phyloP scores from a whole-genome alignment of 805 yeast species.

The Komagataella pseudopastoris region DNA sequence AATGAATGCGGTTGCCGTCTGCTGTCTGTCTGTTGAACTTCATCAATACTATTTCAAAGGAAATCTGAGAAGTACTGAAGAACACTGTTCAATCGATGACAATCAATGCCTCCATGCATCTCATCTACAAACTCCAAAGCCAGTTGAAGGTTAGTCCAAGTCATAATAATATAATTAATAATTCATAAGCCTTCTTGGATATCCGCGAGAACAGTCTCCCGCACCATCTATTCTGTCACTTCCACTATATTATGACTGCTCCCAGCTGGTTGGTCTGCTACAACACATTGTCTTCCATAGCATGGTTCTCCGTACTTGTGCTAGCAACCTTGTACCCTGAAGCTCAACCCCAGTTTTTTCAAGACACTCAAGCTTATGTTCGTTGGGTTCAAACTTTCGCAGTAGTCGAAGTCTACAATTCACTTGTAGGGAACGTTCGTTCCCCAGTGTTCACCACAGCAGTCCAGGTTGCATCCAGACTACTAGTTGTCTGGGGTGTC shows the following conservation, averaged over 20 bases:
- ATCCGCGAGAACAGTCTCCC: too few relatives aligned
- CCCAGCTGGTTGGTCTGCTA: background rate
- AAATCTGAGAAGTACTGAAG: too few relatives aligned
- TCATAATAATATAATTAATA: too few relatives aligned
- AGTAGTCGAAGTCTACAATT: constrained; percentile 65
- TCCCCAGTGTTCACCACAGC: constrained; percentile 77
- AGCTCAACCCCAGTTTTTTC: constrained; percentile 59
- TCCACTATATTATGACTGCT: background rate
- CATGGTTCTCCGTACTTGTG: constrained; percentile 6
- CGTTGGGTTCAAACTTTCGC: constrained; percentile 71
- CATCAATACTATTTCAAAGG: too few relatives aligned
- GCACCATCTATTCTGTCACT: background rate
- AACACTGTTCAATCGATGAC: too few relatives aligned
- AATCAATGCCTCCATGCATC: too few relatives aligned
- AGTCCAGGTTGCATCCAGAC: constrained; percentile 79
- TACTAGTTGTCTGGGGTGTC: constrained; percentile 73
- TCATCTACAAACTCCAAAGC: too few relatives aligned
- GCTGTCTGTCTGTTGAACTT: too few relatives aligned
- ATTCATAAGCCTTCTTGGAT: too few relatives aligned
- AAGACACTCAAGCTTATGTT: constrained; percentile 41
- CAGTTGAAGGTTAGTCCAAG: too few relatives aligned
- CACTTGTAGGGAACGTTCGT: constrained; percentile 67
- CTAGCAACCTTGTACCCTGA: constrained; percentile 1
- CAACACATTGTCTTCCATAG: background rate
- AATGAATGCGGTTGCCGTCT: too few relatives aligned